phyloP scores from a whole-genome alignment of 2,329 filamentous ascomycete genomes.

The Beauveria medogensis region DNA sequence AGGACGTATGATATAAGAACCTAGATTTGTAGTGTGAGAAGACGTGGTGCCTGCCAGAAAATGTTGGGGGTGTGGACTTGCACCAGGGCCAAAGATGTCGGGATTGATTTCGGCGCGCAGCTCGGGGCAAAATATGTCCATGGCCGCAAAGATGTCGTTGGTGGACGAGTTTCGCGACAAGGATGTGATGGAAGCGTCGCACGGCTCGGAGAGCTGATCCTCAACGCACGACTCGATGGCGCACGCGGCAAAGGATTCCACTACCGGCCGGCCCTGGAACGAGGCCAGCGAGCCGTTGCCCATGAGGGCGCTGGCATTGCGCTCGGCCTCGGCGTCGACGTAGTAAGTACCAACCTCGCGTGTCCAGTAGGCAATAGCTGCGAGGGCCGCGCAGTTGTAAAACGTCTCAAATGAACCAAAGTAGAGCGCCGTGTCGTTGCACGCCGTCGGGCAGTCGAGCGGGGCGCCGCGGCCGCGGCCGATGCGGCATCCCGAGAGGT shows the following conservation, averaged over 20 bases:
- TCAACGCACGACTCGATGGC: slow-evolving; percentile 27
- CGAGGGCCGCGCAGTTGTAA: slow-evolving; percentile 30
- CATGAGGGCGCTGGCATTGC: slow-evolving; percentile 29
- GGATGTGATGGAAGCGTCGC: slow-evolving; percentile 20
- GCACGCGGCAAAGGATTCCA: slow-evolving; percentile 26
- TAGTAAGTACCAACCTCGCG: slow-evolving; percentile 22
- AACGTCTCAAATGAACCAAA: slow-evolving; percentile 30
- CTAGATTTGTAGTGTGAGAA: slow-evolving; percentile 13
- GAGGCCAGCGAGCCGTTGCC: slow-evolving; percentile 22
- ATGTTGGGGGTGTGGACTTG: slow-evolving; percentile 16
- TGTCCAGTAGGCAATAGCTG: slow-evolving; percentile 27
- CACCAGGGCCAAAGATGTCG: slow-evolving; percentile 32
- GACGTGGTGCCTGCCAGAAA: neutral
- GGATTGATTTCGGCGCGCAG: slow-evolving; percentile 29
- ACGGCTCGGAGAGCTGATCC: slow-evolving; percentile 25
- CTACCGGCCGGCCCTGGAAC: slow-evolving; percentile 24
- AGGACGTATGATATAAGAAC: slow-evolving; percentile 32
- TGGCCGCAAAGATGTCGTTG: slow-evolving; percentile 24
- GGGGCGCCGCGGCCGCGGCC: slow-evolving; percentile 19
- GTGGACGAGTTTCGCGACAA: slow-evolving; percentile 21
- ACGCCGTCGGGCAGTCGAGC: slow-evolving; percentile 26
- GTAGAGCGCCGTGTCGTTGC: slow-evolving; percentile 21
- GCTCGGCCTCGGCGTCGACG: slow-evolving; percentile 25
- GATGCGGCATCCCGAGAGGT: slow-evolving; percentile 24
- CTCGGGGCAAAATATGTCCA: slow-evolving; percentile 28